phyloP scores from a whole-genome alignment of 2,329 filamentous ascomycete genomes.

The Ophiobolus disseminans region DNA sequence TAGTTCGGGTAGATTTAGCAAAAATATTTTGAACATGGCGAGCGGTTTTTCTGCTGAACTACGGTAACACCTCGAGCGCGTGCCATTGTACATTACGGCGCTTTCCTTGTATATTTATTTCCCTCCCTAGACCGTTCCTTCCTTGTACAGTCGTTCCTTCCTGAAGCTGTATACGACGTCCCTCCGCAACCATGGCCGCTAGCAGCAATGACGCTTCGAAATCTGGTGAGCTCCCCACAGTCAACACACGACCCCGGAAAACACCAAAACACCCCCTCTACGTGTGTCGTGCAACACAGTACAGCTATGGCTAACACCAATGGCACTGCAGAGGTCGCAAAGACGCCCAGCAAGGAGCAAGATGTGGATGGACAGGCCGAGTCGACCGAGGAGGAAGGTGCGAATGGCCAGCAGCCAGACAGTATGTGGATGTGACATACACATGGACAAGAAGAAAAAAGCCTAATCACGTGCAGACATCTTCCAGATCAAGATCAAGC shows the following conservation, averaged over 20 bases:
- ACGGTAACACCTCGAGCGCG: conserved; percentile 20
- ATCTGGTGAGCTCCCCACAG: conserved; percentile 41
- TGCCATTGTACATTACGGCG: conserved; percentile 45
- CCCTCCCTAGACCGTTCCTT: conserved; percentile 27
- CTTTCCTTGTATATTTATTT: conserved; percentile 38
- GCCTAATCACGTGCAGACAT: conserved; percentile 52
- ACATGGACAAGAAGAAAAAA: background rate
- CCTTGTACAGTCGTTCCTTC: conserved; percentile 30
- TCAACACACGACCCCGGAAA: conserved; percentile 9
- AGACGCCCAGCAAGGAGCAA: conserved; percentile 33
- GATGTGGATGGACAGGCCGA: conserved; percentile 27
- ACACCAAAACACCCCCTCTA: background rate
- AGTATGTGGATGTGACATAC: conserved; percentile 29
- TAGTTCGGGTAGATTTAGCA: conserved; percentile 29
- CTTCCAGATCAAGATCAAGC: conserved; percentile 77
- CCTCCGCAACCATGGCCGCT: conserved; percentile 40
- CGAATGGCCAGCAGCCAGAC: conserved; percentile 38
- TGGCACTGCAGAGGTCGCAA: conserved; percentile 30
- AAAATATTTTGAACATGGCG: conserved; percentile 36
- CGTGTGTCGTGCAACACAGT: background rate
- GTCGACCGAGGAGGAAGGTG: conserved; percentile 33
- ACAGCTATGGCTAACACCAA: conserved; percentile 32
- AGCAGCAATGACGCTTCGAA: conserved; percentile 48
- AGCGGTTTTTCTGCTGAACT: background rate
- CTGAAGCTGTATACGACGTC: conserved; percentile 20